These are phyloP conservation scores for Diplodia mutila DNA, from an alignment of 2,329 filamentous ascomycete species.

Conservation along the genomic window DNA sequence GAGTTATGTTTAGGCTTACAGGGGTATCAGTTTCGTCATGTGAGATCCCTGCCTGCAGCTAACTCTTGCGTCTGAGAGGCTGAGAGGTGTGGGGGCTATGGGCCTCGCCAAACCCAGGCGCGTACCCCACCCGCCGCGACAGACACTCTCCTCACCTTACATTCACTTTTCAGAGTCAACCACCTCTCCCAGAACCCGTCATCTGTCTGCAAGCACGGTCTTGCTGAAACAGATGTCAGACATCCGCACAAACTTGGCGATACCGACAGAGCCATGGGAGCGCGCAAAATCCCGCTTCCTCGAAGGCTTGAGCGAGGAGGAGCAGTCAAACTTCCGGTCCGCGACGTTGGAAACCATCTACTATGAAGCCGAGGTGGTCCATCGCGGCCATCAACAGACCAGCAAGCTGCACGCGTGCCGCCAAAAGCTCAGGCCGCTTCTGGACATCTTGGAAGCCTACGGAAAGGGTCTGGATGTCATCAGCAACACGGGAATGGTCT, in stretches of 20 bases:
- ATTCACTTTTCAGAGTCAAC: neutral
- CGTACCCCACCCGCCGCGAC: neutral
- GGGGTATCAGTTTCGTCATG: no score
- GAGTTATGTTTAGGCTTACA: no score
- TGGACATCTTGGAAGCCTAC: constrained; percentile 31
- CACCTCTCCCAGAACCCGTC: neutral
- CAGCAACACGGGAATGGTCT: constrained; percentile 27
- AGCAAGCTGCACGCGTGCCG: constrained; percentile 30
- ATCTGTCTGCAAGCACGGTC: neutral
- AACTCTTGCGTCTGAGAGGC: no score
- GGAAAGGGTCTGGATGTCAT: constrained; percentile 33
- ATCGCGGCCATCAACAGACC: constrained; percentile 29
- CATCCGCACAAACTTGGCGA: constrained; percentile 24
- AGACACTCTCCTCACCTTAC: neutral
- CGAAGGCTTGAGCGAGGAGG: constrained; percentile 25
- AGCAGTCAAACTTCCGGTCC: constrained; percentile 27
- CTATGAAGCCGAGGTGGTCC: constrained; percentile 31
- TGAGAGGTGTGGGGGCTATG: no score
- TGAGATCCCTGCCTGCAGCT: no score
- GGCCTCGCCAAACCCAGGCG: no score
- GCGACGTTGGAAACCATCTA: constrained; percentile 34
- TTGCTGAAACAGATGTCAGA: neutral
- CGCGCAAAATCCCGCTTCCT: constrained; percentile 31
- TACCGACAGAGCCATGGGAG: constrained; percentile 33
- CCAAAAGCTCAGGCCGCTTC: constrained; percentile 29